phyloP scores from a whole-genome alignment of 2,329 filamentous ascomycete genomes.

The Aspergillus japonicus region DNA sequence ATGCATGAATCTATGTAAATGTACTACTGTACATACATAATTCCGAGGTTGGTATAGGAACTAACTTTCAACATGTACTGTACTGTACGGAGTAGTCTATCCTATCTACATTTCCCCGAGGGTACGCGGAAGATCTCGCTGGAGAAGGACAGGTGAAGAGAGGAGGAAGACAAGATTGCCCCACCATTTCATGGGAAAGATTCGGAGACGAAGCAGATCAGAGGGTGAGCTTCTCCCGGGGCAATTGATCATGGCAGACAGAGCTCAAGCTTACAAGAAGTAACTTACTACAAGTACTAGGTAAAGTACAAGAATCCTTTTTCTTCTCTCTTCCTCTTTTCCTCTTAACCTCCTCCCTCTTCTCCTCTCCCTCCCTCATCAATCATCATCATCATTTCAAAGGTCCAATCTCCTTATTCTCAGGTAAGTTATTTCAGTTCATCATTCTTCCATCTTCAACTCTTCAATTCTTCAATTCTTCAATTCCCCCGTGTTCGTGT shows the following conservation, averaged over 20 bases:
- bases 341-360: slow-evolving; percentile 2
- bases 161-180: slow-evolving; percentile 29
- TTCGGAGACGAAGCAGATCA: slow-evolving; percentile 29
- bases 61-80: background rate
- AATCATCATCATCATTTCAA: slow-evolving; percentile 1
- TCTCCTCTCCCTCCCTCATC: slow-evolving; percentile 6
- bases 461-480: too few relatives aligned
- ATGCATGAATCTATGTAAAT: too few relatives aligned
- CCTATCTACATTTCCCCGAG: slow-evolving; percentile 33
- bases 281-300: background rate
- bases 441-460: too few relatives aligned
- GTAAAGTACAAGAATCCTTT: too few relatives aligned
- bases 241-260: slow-evolving; percentile 10
- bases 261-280: slow-evolving; percentile 15
- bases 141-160: slow-evolving; percentile 20
- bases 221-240: slow-evolving; percentile 31
- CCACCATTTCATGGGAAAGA: slow-evolving; percentile 41
- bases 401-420: background rate
- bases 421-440: background rate
- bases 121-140: slow-evolving; percentile 41
- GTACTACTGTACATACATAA: too few relatives aligned
- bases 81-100: background rate
- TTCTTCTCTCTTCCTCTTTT: background rate
- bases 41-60: too few relatives aligned
- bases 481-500: too few relatives aligned